Evolutionary conservation across 768 basidiomycete genomes (phyloP).

Genomic region (Punctularia strigosozonata): DNA sequence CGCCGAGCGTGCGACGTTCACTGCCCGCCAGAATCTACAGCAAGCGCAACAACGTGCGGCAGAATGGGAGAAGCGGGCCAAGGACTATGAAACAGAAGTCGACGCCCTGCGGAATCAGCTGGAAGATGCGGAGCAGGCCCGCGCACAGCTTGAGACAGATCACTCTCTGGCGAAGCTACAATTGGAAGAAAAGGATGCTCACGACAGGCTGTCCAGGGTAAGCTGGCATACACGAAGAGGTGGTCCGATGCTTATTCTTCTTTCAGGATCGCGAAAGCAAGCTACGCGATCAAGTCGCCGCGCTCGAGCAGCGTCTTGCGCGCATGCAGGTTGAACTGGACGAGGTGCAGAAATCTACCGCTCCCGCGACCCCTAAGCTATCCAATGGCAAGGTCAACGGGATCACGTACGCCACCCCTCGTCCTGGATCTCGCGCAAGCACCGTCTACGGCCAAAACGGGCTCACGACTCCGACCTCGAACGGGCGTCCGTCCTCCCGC

Average conservation of each 20-base stretch:
- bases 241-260: slow-evolving; percentile 1
- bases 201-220: slow-evolving; percentile 59
- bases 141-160: slow-evolving; percentile 59
- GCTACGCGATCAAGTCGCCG: slow-evolving; percentile 52
- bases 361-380: slow-evolving; percentile 21
- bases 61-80: slow-evolving; percentile 75
- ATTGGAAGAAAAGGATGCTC: slow-evolving; percentile 65
- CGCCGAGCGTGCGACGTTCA: slow-evolving; percentile 44
- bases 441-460: slow-evolving; percentile 42
- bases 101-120: slow-evolving; percentile 47
- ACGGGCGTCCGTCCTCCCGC: slow-evolving; percentile 22
- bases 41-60: slow-evolving; percentile 68
- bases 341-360: slow-evolving; percentile 23
- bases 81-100: slow-evolving; percentile 55
- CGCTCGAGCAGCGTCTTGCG: slow-evolving; percentile 47
- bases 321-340: slow-evolving; percentile 49
- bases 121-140: slow-evolving; percentile 56
- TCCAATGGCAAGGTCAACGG: slow-evolving; percentile 36
- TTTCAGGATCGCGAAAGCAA: slow-evolving; percentile 60
- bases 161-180: slow-evolving; percentile 55
- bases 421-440: slow-evolving; percentile 70
- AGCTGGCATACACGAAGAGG: slow-evolving; percentile 1
- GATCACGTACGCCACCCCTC: slow-evolving; percentile 32
- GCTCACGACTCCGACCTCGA: slow-evolving; percentile 38
- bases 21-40: slow-evolving; percentile 50